Base-by-base conservation (phyloP, 2,329 filamentous ascomycete species). In the Fusarium poae region DNA sequence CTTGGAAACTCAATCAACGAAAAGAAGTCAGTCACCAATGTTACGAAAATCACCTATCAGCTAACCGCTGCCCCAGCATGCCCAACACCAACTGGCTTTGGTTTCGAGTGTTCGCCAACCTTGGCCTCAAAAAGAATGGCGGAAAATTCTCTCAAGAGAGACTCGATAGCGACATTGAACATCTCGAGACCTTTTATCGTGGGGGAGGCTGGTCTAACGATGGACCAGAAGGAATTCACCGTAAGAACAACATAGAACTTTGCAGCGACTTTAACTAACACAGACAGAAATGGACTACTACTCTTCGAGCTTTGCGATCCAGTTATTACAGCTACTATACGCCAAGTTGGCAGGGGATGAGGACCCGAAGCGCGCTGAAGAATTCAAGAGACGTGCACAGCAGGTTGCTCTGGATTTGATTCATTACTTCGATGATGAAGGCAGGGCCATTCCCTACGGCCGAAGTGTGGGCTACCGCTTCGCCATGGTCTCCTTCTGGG, bases 401-500 rank as follows among this genome's bases (percentile, higher is more conserved):
- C 79, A 85, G 60, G 91, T 86, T 65, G 91, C 92, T 0, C 80
- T 90, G 4, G 91, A 94, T 68, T 88, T 94, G 66, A 85, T 89
- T 5, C 89, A 93, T 79, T 94, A 93, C 77, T 93, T 92, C 65
- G 91, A 93, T 72, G 84, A 88, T 11, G 85, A 92, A 76, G 92
- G 89, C 7, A 84, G 91, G 25, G 85, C 90, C 3, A 91, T 93
- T 52, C 92, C 92, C 0, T 95, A 93, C 70, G 92, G 92, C 5
- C 86, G 92, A 48, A 92, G 90, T 53, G 85, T 94, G 50, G 92
- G 91, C 9, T 95, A 95, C 77, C 87, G 92, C n/a, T 94, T 93
- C 77, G 92, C 91, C 49, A 94, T 94, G 89, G 89, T 91, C n/a
- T 91, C 89, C 1, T 94, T 94, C 80, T 94, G 92, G 92, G 89